Evolutionary conservation across 768 basidiomycete species (phyloP).

Genomic region (Xanthoconium stramineum): DNA sequence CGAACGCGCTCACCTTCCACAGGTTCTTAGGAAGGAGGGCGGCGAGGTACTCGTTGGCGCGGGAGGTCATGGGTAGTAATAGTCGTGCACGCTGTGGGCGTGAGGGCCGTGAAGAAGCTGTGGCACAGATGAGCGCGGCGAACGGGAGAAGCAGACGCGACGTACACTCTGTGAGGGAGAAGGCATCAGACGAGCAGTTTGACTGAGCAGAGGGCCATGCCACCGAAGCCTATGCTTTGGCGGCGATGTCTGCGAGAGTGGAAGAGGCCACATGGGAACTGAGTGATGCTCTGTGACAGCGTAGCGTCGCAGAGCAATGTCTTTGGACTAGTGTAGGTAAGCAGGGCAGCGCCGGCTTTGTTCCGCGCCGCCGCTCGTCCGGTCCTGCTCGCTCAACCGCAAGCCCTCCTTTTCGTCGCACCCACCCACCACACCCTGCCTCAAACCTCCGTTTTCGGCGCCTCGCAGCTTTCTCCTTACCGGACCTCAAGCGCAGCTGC

Average conservation of each 20-base stretch:
- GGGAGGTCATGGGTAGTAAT: slow-evolving; percentile 20
- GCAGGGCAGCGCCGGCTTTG: too few species aligned
- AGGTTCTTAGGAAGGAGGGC: slow-evolving; percentile 65
- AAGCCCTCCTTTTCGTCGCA: too few species aligned
- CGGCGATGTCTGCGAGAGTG: slow-evolving; percentile 26
- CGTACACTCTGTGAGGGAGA: slow-evolving; percentile 13
- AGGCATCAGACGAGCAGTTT: slow-evolving; percentile 13
- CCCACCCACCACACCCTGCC: too few species aligned
- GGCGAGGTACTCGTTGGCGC: slow-evolving; percentile 69
- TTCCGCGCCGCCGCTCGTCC: too few species aligned
- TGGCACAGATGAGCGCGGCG: not conserved
- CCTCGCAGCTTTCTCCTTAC: too few species aligned
- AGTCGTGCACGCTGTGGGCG: slow-evolving; percentile 17
- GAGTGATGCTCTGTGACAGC: too few species aligned
- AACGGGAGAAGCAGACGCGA: not conserved
- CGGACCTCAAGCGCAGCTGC: too few species aligned
- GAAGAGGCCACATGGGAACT: too few species aligned
- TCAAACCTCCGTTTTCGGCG: too few species aligned
- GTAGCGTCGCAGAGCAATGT: too few species aligned
- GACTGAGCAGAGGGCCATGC: slow-evolving; percentile 9
- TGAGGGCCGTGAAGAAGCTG: slow-evolving; percentile 24
- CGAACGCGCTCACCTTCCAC: slow-evolving; percentile 60
- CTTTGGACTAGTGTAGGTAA: too few species aligned
- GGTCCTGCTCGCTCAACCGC: too few species aligned
- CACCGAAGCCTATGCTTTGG: slow-evolving; percentile 23